phyloP scores from a whole-genome alignment of 169 alveolate genomes.

The Plasmodium berghei region DNA sequence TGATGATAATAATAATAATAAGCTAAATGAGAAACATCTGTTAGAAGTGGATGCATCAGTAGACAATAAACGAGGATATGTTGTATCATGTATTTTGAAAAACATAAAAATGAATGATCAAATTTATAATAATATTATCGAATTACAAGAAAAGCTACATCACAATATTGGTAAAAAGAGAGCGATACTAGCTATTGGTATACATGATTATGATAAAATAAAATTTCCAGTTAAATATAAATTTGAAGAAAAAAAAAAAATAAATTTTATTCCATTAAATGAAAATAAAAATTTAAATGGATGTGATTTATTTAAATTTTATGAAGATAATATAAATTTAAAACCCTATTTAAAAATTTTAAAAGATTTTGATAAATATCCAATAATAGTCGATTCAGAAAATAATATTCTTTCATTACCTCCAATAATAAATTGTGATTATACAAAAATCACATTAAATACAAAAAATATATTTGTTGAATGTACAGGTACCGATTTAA shows the following conservation, averaged over 20 bases:
- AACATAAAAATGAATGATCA: conserved; percentile 91
- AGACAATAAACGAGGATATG: conserved; percentile 82
- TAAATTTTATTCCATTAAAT: conserved; percentile 94
- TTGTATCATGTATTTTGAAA: conserved; percentile 96
- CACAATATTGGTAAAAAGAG: conserved; percentile 96
- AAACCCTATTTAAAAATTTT: conserved; percentile 90
- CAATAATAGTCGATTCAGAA: conserved; percentile 94
- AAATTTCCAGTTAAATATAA: conserved; percentile 93
- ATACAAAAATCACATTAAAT: conserved; percentile 94
- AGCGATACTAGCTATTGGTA: conserved; percentile 95
- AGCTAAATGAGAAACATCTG: conserved; percentile 70
- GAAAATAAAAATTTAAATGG: conserved; percentile 88
- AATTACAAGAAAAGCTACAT: conserved; percentile 97
- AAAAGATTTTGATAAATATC: conserved; percentile 89
- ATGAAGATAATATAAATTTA: conserved; percentile 79
- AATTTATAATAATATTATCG: conserved; percentile 95
- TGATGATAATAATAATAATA: conserved; percentile 79
- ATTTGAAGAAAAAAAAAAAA: conserved; percentile 91
- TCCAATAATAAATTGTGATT: conserved; percentile 97
- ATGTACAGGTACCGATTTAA: conserved; percentile 94
- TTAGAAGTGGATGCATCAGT: conserved; percentile 46
- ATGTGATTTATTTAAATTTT: conserved; percentile 20
- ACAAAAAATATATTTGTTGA: conserved; percentile 97
- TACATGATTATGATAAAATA: conserved; percentile 95
- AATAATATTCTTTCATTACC: conserved; percentile 97